Evolutionary conservation across 306 rosid genomes (phyloP).

Genomic region (Malus asiatica): DNA sequence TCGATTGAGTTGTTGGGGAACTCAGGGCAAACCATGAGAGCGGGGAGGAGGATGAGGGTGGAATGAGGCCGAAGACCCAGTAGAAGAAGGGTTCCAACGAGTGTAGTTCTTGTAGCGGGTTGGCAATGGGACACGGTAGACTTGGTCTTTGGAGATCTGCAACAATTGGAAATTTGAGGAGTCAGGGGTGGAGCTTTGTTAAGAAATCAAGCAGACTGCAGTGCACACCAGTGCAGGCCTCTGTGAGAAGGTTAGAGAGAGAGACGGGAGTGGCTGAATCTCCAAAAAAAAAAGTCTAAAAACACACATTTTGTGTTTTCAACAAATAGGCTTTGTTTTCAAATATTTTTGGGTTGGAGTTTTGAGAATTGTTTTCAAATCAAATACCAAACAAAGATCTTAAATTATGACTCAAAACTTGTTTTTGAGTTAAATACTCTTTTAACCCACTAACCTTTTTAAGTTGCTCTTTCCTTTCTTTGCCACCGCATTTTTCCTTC

Average conservation of each 20-base stretch:
- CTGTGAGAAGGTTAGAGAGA: not conserved
- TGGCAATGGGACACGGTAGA: slow-evolving; percentile 74
- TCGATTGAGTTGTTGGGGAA: slow-evolving; percentile 46
- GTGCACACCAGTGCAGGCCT: not conserved
- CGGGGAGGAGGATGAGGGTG: slow-evolving; percentile 29
- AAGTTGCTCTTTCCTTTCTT: too few species aligned
- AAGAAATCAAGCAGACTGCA: not conserved
- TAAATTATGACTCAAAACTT: too few species aligned
- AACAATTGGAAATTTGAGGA: not conserved
- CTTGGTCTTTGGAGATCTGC: slow-evolving; percentile 61
- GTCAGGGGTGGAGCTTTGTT: not conserved
- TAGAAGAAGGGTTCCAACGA: slow-evolving; percentile 25
- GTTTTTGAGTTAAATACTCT: too few species aligned
- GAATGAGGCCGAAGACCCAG: slow-evolving; percentile 31
- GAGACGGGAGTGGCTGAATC: not conserved
- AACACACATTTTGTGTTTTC: too few species aligned
- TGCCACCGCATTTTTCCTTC: too few species aligned
- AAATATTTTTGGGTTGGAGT: too few species aligned
- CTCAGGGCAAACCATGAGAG: slow-evolving; percentile 52
- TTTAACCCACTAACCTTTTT: too few species aligned
- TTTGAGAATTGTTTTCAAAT: too few species aligned
- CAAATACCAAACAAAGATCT: too few species aligned
- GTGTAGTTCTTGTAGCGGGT: slow-evolving; percentile 34
- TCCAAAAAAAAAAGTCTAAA: too few species aligned
- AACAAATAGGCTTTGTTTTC: too few species aligned